Evolutionary conservation across 2,329 filamentous ascomycete species (phyloP), one percentile per base, ranked within the genome.

Genomic region (Sordariomycetes sp.): DNA sequence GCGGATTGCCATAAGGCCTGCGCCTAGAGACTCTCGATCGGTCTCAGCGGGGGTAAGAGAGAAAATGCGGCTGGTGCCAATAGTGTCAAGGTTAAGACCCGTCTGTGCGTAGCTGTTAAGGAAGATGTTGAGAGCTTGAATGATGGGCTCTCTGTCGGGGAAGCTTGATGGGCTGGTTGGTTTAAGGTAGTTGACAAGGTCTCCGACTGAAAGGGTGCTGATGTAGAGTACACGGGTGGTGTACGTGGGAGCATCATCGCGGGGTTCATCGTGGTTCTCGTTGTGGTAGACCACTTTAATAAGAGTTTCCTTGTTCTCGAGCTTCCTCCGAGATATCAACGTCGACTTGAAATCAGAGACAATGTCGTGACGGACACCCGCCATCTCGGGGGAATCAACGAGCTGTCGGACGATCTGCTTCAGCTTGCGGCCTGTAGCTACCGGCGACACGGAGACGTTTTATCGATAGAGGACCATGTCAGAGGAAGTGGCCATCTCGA

Each of bases 51-150:
- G 2, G 8, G 42, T 53, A 22, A 57, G 32, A 45, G 77, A 72
- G 60, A 81, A 82, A 60, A 76, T 76, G 1, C 76, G 73, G 12
- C 71, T 74, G 42, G 67, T 69, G 22, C 78, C 78, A 5, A 81
- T 64, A 0, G 76, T 66, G 6, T 69, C 63, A 50, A 72, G 62
- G 15, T 69, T 62, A 7, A 64, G 48, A 58, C 67, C 68, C n/a
- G 65, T 67, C 48, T 74, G 68, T 6, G 76, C 65, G 0, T 64
- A 63, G 61, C 74, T 72, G 2, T 77, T 76, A 2, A 81, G 68
- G 50, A 82, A 72, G 50, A 80, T 69, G 53, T 75, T 76, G 20
- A 83, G 65, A 1, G 75, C 76, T 60, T 80, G 75, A 13, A 56
- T 56, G 5, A 42, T 56, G 17, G 54, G 54, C 45, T 50, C 28